phyloP scores from a whole-genome alignment of 257 asterid genomes.

The Gynochthodes officinalis region DNA sequence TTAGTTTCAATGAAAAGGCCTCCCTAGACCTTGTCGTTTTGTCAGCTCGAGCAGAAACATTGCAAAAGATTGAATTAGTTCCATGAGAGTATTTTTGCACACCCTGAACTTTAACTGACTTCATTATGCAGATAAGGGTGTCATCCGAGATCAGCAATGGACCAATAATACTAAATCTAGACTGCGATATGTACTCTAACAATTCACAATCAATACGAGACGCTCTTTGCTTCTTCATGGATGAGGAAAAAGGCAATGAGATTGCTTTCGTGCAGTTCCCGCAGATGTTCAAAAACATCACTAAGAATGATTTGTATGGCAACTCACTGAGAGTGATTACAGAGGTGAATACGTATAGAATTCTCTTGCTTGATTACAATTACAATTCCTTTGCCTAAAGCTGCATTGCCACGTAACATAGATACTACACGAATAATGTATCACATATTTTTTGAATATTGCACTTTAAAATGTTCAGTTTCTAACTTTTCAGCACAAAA shows the following conservation, averaged over 20 bases:
- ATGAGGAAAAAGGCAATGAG: conserved; percentile 57
- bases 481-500: neutral
- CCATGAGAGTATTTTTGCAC: neutral
- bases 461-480: no score
- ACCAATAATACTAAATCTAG: conserved; percentile 67
- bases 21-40: no score
- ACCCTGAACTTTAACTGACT: neutral
- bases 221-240: conserved; percentile 84
- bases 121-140: conserved; percentile 67
- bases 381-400: neutral
- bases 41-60: neutral
- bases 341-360: conserved; percentile 33
- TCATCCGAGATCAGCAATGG: conserved; percentile 79
- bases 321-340: conserved; percentile 32
- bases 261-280: conserved; percentile 78
- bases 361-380: neutral
- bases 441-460: no score
- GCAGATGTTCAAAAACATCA: conserved; percentile 51
- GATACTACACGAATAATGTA: neutral
- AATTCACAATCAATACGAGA: conserved; percentile 54
- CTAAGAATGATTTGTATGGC: conserved; percentile 73
- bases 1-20: no score
- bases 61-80: neutral
- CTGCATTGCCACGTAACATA: neutral
- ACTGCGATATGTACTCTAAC: conserved; percentile 91